Evolutionary conservation across 1,284 basidiomycete species (phyloP).

Genomic region (Takashimella koratensis): DNA sequence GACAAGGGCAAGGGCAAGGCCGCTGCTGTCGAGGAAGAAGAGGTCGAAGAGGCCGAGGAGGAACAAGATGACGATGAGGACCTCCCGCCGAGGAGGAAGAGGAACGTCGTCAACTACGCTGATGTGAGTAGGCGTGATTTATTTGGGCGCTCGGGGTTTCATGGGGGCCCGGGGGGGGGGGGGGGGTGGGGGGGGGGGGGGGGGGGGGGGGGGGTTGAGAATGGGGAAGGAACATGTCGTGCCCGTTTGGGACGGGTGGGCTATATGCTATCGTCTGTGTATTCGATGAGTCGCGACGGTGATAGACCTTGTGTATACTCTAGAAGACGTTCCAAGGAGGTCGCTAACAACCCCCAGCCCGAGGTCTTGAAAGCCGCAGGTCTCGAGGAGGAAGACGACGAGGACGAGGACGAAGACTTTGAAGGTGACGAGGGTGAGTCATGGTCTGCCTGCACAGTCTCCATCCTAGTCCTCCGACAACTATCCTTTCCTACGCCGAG

Average conservation of each 20-base stretch:
- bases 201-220: neutral
- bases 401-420: slow-evolving; percentile 19
- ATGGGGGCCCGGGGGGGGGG: neutral
- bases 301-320: too few relatives aligned
- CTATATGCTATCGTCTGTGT: too few relatives aligned
- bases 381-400: slow-evolving; percentile 24
- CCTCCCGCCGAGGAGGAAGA: slow-evolving; percentile 26
- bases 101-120: slow-evolving; percentile 33
- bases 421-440: slow-evolving; percentile 16
- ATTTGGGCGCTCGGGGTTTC: neutral
- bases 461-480: neutral
- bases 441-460: neutral
- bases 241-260: too few relatives aligned
- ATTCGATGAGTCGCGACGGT: too few relatives aligned
- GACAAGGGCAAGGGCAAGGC: slow-evolving; percentile 37
- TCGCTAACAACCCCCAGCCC: slow-evolving; percentile 19
- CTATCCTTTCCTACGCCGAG: too few relatives aligned
- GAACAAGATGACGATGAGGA: slow-evolving; percentile 27
- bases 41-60: slow-evolving; percentile 19
- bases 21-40: slow-evolving; percentile 16
- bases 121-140: slow-evolving; percentile 21
- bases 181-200: neutral
- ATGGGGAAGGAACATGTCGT: neutral
- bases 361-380: slow-evolving; percentile 38
- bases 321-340: neutral